phyloP scores from a whole-genome alignment of 352 stramenopile species.

The Blastocystis sp. region DNA sequence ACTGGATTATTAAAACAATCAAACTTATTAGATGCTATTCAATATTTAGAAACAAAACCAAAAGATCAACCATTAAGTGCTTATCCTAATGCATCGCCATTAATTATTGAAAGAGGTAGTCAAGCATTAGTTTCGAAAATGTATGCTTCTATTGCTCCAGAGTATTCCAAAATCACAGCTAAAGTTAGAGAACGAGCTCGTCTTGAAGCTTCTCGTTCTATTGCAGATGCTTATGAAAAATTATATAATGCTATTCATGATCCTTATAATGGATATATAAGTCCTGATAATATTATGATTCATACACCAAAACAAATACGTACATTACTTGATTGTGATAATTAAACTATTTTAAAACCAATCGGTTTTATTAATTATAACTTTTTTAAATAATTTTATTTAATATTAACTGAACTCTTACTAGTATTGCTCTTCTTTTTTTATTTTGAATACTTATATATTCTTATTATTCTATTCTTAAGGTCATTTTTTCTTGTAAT shows the following conservation, averaged over 20 bases:
- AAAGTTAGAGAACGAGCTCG: conserved; percentile 1
- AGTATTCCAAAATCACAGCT: conserved; percentile 12
- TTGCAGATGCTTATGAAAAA: conserved; percentile 9
- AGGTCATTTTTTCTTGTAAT: too few species aligned
- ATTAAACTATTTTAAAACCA: too few species aligned
- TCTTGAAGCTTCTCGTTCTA: not conserved
- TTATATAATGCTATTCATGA: conserved; percentile 20
- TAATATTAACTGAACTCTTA: too few species aligned
- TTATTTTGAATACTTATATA: too few species aligned
- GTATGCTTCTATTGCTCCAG: conserved; percentile 9
- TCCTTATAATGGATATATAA: conserved; percentile 23
- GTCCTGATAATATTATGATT: conserved; percentile 8
- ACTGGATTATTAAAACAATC: too few species aligned
- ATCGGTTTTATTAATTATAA: too few species aligned
- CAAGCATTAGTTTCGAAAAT: conserved; percentile 22
- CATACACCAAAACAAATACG: conserved; percentile 20
- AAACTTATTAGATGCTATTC: too few species aligned
- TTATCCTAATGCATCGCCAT: conserved; percentile 9
- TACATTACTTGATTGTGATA: conserved; percentile 26
- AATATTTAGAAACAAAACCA: too few species aligned
- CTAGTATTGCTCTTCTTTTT: too few species aligned
- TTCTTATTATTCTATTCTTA: too few species aligned
- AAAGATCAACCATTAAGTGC: too few species aligned
- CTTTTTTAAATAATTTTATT: too few species aligned
- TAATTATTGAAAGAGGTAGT: conserved; percentile 17